These are phyloP conservation scores for Rhizopogon vesiculosus DNA, from an alignment of 768 basidiomycete species.

Conservation along the genomic window DNA sequence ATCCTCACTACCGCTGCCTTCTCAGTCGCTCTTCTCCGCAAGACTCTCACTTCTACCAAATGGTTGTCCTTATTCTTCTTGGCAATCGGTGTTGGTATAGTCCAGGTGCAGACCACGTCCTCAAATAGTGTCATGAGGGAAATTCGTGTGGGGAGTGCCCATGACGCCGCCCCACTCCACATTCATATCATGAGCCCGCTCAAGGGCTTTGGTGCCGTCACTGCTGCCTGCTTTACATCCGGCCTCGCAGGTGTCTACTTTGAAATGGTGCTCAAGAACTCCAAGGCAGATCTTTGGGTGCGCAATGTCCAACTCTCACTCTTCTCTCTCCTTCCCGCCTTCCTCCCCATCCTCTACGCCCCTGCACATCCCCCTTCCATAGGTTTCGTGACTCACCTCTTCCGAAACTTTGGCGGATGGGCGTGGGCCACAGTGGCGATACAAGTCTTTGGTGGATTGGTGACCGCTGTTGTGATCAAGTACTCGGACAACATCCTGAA, in stretches of 20 bases:
- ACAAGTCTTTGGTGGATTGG: conserved; percentile 89
- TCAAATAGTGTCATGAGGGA: conserved; percentile 26
- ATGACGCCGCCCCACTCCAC: conserved; percentile 53
- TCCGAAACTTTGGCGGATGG: conserved; percentile 89
- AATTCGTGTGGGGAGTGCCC: conserved; percentile 59
- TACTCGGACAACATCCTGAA: conserved; percentile 95
- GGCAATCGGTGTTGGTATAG: conserved; percentile 89
- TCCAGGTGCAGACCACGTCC: conserved; percentile 79
- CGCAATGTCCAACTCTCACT: conserved; percentile 87
- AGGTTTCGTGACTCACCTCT: conserved; percentile 53
- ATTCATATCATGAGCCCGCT: conserved; percentile 78
- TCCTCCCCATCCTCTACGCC: conserved; percentile 70
- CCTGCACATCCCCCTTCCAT: conserved; percentile 36
- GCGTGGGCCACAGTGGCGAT: conserved; percentile 90
- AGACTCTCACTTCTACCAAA: conserved; percentile 63
- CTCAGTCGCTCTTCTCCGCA: conserved; percentile 79
- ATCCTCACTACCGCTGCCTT: conserved; percentile 95
- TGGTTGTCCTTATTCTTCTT: conserved; percentile 88
- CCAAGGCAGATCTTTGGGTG: conserved; percentile 82
- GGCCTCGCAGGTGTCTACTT: conserved; percentile 92
- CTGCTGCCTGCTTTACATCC: conserved; percentile 83
- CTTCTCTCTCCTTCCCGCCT: conserved; percentile 87
- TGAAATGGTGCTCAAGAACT: conserved; percentile 87
- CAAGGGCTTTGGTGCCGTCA: conserved; percentile 80
- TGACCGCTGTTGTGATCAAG: conserved; percentile 96